Base-by-base conservation (phyloP, 495 filamentous ascomycete species). In the Acidomyces sp. region DNA sequence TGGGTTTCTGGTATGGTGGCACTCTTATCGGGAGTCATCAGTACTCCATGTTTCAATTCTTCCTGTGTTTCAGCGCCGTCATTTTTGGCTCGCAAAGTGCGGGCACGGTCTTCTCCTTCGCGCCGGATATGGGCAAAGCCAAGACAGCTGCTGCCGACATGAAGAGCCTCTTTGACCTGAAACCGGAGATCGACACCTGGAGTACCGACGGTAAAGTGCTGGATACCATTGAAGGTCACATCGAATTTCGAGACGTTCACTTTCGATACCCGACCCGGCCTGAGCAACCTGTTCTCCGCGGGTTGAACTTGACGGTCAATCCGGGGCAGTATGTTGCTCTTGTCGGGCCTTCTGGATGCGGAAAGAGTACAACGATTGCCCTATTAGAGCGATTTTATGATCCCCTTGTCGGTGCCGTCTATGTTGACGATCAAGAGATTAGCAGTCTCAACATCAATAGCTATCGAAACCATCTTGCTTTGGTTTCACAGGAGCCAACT, bases 1-100 rank as follows among this genome's bases (percentile, higher is more conserved):
- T 95, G n/a, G 85, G 79, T 1, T 94, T 93, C 63, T 93, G 85
- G 85, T 93, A 90, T 51, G 87, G 87, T 35, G 86, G 85, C 22
- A 77, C 70, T 2, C 67, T 90, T 27, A 78, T 94, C 29, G 72
- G 70, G n/a, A 68, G 68, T 23, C 48, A 57, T 21, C 79, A 93
- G 57, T 75, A 75, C 47, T 84, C 62, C 40, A 70, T 83, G 55
- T 78, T 83, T 52, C 76, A 80, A 37, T 93, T 92, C 67, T 94
- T 93, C 59, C 63, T 93, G 43, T 82, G 80, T 46, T 93, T 86
- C 63, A 64, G 71, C 23, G 66, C 83, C 24, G 70, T 90, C 51
- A 76, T 88, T 39, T 88, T 86, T 51, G 82, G 83, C 47, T 74
- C 83, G 2, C 84, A 90, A 54, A 80, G 80, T 12, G 85, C 85